Evolutionary conservation across 1,284 basidiomycete genomes (phyloP).

Genomic region (Paramarasmius palmivorus): DNA sequence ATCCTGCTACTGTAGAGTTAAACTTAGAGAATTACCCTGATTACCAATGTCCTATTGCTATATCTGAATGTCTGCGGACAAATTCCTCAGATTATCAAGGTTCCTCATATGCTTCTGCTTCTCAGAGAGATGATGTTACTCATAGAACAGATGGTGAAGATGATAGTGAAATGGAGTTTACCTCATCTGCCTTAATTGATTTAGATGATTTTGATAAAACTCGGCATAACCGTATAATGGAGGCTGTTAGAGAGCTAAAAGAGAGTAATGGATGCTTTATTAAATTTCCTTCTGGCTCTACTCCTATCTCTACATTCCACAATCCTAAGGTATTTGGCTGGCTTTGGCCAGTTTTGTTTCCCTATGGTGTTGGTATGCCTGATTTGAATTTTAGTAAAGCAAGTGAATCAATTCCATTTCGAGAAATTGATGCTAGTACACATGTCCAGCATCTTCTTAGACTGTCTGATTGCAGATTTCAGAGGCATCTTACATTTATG

Average conservation of each 20-base stretch:
- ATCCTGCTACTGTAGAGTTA: not conserved
- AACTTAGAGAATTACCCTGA: not conserved
- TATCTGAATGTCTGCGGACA: not conserved
- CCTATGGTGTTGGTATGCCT: conserved; percentile 16
- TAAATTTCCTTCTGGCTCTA: not conserved
- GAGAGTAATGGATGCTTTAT: not conserved
- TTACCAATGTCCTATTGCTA: not conserved
- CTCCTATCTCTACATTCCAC: not conserved
- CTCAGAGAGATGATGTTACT: no score
- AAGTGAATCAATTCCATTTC: not conserved
- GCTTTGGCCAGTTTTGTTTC: conserved; percentile 15
- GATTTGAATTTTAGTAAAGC: not conserved
- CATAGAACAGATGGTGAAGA: not conserved
- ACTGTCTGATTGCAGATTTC: conserved; percentile 7
- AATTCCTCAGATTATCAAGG: not conserved
- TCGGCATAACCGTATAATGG: no score
- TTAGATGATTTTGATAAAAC: not conserved
- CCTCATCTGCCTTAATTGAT: not conserved
- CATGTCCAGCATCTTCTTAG: conserved; percentile 9
- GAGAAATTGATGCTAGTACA: not conserved
- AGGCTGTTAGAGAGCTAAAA: conserved; percentile 2
- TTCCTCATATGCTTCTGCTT: not conserved
- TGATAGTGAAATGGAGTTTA: not conserved
- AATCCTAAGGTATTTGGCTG: conserved; percentile 10
- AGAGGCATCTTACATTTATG: conserved; percentile 15